Conservation (phyloP, 768 basidiomycete species). For the Mycena galericulata region DNA sequence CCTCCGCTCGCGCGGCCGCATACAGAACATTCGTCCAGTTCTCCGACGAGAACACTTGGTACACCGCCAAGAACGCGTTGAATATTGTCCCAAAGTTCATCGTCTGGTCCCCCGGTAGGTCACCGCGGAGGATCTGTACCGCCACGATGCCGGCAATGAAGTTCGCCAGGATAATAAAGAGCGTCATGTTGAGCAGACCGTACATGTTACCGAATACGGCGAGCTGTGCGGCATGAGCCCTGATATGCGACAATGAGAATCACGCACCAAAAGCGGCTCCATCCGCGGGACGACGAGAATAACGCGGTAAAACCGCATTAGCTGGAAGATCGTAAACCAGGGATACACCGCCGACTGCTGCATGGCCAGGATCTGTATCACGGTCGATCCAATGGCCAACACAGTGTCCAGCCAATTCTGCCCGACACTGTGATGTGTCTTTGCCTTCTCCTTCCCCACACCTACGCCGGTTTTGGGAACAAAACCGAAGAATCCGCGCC, state of each 20-base stretch:
- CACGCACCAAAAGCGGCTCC: constrained; percentile 84
- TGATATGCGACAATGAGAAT: no score
- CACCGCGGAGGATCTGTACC: constrained; percentile 88
- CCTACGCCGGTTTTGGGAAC: no score
- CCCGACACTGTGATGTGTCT: background rate
- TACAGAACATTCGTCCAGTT: constrained; percentile 92
- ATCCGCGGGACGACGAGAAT: constrained; percentile 93
- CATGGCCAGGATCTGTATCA: constrained; percentile 90
- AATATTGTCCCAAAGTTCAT: constrained; percentile 88
- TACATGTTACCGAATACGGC: constrained; percentile 94
- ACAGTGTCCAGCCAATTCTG: constrained; percentile 81
- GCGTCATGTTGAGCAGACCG: constrained; percentile 90
- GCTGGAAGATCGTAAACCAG: constrained; percentile 92
- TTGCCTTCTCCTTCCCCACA: background rate
- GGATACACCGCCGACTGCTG: constrained; percentile 73
- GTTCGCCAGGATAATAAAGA: constrained; percentile 91
- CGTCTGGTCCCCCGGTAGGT: constrained; percentile 62
- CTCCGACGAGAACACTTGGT: constrained; percentile 88
- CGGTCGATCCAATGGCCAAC: constrained; percentile 77
- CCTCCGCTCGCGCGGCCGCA: constrained; percentile 69
- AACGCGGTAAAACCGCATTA: constrained; percentile 91
- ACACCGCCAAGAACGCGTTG: constrained; percentile 88
- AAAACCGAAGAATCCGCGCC: constrained; percentile 79
- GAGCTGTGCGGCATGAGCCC: no score
- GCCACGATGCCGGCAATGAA: constrained; percentile 86